phyloP scores from a whole-genome alignment of 306 rosid species.

The Betula pendula region DNA sequence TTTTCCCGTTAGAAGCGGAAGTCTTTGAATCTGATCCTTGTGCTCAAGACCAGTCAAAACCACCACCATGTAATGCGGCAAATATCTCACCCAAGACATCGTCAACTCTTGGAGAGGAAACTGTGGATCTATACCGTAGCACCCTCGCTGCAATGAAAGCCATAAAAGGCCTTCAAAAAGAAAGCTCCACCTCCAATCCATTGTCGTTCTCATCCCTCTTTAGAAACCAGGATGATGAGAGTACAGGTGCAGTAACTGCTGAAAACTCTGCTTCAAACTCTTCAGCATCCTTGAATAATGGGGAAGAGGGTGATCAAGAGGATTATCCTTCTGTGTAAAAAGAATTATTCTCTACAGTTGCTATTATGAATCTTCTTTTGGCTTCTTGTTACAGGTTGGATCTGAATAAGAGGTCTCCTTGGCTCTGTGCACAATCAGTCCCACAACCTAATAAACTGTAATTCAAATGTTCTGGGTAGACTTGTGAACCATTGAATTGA shows the following conservation, averaged over 20 bases:
- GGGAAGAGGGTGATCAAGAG: constrained; percentile 39
- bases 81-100: constrained; percentile 36
- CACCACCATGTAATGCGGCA: constrained; percentile 19
- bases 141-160: constrained; percentile 94
- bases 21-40: constrained; percentile 61
- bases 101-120: constrained; percentile 65
- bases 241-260: constrained; percentile 73
- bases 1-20: constrained; percentile 88
- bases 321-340: constrained; percentile 35
- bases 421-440: constrained; percentile 27
- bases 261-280: constrained; percentile 78
- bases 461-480: constrained; percentile 1
- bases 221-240: constrained; percentile 63
- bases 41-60: constrained; percentile 32
- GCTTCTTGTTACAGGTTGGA: constrained; percentile 30
- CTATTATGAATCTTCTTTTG: constrained; percentile 25
- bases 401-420: constrained; percentile 29
- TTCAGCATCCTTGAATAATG: constrained; percentile 44
- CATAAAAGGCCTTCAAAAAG: constrained; percentile 73
- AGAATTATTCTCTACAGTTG: constrained; percentile 17
- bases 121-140: constrained; percentile 60
- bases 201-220: constrained; percentile 74
- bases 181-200: constrained; percentile 82
- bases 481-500: constrained; percentile 18
- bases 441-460: constrained; percentile 8